Evolutionary conservation across 139 green algal species (phyloP).

Genomic region (Closterium sp.): DNA sequence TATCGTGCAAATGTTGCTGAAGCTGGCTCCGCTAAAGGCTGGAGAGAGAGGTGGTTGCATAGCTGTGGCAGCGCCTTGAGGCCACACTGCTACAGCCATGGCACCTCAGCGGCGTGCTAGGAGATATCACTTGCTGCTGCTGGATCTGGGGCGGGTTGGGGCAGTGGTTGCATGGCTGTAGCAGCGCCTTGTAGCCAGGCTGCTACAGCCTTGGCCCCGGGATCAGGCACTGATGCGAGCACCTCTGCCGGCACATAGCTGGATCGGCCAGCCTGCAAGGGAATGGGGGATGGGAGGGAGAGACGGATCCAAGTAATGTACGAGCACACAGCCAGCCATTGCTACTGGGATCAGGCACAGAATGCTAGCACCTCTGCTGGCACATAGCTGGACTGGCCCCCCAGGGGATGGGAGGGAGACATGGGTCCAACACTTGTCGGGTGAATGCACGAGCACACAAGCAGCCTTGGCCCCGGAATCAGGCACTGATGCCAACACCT

Average conservation of each 20-base stretch:
- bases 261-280: constrained; percentile 28
- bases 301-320: not conserved
- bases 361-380: no score
- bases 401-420: no score
- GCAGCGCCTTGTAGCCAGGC: constrained; percentile 32
- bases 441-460: no score
- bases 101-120: not conserved
- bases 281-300: not conserved
- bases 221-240: constrained; percentile 17
- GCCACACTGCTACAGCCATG: not conserved
- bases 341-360: not conserved
- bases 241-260: constrained; percentile 35
- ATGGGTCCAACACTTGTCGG: no score
- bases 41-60: no score
- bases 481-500: no score
- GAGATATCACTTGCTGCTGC: not conserved
- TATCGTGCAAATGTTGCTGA: no score
- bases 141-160: not conserved
- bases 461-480: no score
- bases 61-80: no score
- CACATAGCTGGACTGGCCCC: no score
- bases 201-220: constrained; percentile 32
- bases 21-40: no score
- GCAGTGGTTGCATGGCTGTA: not conserved
- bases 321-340: not conserved